These are phyloP conservation scores for Dictyostelium purpureum DNA, from an alignment of 78 protist genomes.

Conservation along the genomic window DNA sequence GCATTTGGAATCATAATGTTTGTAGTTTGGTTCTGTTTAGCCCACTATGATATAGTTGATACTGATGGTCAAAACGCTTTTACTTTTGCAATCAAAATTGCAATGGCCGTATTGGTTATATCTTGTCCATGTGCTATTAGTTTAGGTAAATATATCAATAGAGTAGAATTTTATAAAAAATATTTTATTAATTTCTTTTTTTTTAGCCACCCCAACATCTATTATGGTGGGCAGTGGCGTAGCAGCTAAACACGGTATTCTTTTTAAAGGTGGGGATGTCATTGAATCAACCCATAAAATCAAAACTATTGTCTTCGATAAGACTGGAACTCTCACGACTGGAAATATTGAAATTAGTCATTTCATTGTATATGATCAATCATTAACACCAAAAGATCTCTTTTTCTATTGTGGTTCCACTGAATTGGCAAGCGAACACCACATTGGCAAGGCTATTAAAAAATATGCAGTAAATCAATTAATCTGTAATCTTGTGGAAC, in stretches of 20 bases:
- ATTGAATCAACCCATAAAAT: constrained; percentile 75
- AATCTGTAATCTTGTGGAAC: no score
- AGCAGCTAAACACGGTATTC: constrained; percentile 82
- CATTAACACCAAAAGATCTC: neutral
- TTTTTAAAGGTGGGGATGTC: constrained; percentile 89
- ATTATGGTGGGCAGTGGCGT: constrained; percentile 94
- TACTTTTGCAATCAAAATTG: constrained; percentile 72
- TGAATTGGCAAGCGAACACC: constrained; percentile 38
- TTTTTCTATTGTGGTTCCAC: constrained; percentile 12
- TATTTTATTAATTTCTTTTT: no score
- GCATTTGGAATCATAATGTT: constrained; percentile 77
- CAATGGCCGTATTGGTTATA: constrained; percentile 86
- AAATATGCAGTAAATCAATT: constrained; percentile 27
- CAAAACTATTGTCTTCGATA: constrained; percentile 84
- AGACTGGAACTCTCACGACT: constrained; percentile 94
- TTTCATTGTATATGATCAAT: neutral
- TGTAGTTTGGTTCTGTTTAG: constrained; percentile 84
- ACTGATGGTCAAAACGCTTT: neutral
- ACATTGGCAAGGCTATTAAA: constrained; percentile 26
- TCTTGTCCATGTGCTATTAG: constrained; percentile 95
- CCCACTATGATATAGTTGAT: neutral
- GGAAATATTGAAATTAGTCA: constrained; percentile 56
- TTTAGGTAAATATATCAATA: no score
- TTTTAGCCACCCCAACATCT: constrained; percentile 93
- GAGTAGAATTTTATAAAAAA: no score